Percentiles rank a stretch among this genome's conserved stretches.
phyloP scores from a whole-genome alignment of 2,329 filamentous ascomycete genomes.

The Whalleya microplaca region DNA sequence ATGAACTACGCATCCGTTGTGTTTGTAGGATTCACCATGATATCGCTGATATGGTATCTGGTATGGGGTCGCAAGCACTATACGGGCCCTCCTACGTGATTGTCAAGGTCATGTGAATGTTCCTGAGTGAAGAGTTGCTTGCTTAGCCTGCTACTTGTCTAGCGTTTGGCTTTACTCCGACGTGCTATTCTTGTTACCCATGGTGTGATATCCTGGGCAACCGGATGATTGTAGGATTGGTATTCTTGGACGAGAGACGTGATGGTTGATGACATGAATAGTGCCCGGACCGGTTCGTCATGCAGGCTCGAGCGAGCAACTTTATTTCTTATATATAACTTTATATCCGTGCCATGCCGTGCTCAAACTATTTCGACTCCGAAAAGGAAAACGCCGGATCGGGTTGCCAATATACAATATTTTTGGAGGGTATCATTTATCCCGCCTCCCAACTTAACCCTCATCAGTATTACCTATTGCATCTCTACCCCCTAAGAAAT shows the following conservation, averaged over 20 bases:
- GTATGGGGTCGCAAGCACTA: conserved; percentile 73
- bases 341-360: too few relatives aligned
- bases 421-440: too few relatives aligned
- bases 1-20: conserved; percentile 79
- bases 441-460: too few relatives aligned
- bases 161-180: neutral
- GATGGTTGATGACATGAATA: conserved; percentile 9
- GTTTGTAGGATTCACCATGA: conserved; percentile 66
- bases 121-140: conserved; percentile 2
- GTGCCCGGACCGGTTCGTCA: conserved; percentile 1
- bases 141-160: neutral
- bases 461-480: too few relatives aligned
- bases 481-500: too few relatives aligned
- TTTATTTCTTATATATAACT: too few relatives aligned
- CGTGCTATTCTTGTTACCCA: conserved; percentile 1
- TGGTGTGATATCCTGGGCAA: conserved; percentile 15
- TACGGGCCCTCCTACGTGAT: conserved; percentile 57
- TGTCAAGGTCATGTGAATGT: neutral
- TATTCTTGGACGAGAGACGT: conserved; percentile 1
- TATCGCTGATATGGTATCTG: conserved; percentile 70
- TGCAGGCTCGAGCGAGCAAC: conserved; percentile 2
- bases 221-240: conserved; percentile 1
- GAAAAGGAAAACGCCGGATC: too few relatives aligned
- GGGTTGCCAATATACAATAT: too few relatives aligned
- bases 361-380: too few relatives aligned